These are phyloP conservation scores for Cyclocybe cylindracea DNA, from an alignment of 768 basidiomycete species.

Conservation along the genomic window DNA sequence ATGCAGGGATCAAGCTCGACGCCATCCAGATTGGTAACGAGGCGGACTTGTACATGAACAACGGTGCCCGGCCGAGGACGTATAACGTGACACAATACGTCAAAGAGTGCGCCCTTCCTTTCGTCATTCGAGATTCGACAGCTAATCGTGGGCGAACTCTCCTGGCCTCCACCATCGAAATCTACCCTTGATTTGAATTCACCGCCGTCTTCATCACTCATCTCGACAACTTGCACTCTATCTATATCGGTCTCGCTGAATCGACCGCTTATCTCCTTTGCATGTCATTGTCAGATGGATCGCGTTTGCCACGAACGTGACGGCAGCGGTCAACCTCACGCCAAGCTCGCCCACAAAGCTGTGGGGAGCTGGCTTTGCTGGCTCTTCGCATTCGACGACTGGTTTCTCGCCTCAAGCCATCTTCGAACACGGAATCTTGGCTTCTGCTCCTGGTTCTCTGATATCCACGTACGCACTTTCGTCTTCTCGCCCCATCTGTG, in stretches of 20 bases:
- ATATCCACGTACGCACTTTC: slow-evolving; percentile 49
- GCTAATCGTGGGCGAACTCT: too few species aligned
- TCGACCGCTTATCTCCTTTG: neutral
- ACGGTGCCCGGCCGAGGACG: slow-evolving; percentile 37
- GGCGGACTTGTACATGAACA: slow-evolving; percentile 52
- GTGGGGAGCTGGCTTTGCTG: slow-evolving; percentile 51
- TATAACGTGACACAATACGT: slow-evolving; percentile 47
- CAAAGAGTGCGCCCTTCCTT: slow-evolving; percentile 41
- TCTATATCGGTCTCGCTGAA: neutral
- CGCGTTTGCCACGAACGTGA: slow-evolving; percentile 49
- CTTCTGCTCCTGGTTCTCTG: slow-evolving; percentile 44
- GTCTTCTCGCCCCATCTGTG: neutral
- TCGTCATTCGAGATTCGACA: neutral
- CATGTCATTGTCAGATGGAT: slow-evolving; percentile 45
- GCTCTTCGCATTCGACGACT: slow-evolving; percentile 42
- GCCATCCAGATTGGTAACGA: slow-evolving; percentile 68
- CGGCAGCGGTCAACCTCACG: slow-evolving; percentile 37
- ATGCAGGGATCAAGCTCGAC: slow-evolving; percentile 48
- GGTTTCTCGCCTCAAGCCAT: slow-evolving; percentile 66
- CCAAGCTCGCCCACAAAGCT: slow-evolving; percentile 42
- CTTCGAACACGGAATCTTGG: slow-evolving; percentile 51
- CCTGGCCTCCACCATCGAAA: too few species aligned
- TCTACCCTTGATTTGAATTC: too few species aligned
- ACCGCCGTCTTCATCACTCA: neutral
- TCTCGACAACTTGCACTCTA: neutral